phyloP scores from a whole-genome alignment of 164 flowering plant genomes.

The Liquidambar formosana region DNA sequence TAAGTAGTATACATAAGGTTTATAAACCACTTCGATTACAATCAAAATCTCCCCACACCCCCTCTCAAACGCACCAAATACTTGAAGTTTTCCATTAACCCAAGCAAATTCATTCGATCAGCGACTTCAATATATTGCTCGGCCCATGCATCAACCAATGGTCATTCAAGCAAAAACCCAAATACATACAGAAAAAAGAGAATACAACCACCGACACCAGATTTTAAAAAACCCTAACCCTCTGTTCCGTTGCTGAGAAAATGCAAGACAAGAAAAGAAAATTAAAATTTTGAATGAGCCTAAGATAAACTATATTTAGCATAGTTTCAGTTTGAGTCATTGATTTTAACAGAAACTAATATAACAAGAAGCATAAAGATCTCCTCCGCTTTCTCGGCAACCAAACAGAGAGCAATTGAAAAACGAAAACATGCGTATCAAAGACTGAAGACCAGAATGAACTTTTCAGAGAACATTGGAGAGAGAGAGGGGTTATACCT shows the following conservation, averaged over 20 bases:
- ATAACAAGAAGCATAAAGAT: too few relatives aligned
- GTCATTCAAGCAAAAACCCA: not conserved
- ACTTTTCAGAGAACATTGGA: not conserved
- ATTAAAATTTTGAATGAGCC: too few relatives aligned
- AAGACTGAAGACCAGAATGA: not conserved
- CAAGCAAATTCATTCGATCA: too few relatives aligned
- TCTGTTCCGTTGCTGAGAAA: not conserved
- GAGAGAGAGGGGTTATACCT: constrained; percentile 42
- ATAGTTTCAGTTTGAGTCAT: not conserved
- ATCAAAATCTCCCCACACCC: too few relatives aligned
- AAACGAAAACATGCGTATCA: not conserved
- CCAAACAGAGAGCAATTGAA: not conserved
- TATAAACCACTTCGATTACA: too few relatives aligned
- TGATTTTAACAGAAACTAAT: too few relatives aligned
- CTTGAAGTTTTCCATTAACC: too few relatives aligned
- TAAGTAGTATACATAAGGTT: too few relatives aligned
- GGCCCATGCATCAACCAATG: not conserved
- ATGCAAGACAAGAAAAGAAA: not conserved
- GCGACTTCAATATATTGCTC: not conserved
- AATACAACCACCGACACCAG: not conserved
- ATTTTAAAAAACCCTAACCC: not conserved
- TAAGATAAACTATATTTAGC: not conserved
- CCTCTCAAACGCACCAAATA: too few relatives aligned
- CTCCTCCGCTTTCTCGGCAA: not conserved
- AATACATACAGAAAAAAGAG: not conserved